Evolutionary conservation across 1,139 yeast species (phyloP), one percentile per base, ranked within the genome.

Genomic region (Yamadazyma diddensiae): DNA sequence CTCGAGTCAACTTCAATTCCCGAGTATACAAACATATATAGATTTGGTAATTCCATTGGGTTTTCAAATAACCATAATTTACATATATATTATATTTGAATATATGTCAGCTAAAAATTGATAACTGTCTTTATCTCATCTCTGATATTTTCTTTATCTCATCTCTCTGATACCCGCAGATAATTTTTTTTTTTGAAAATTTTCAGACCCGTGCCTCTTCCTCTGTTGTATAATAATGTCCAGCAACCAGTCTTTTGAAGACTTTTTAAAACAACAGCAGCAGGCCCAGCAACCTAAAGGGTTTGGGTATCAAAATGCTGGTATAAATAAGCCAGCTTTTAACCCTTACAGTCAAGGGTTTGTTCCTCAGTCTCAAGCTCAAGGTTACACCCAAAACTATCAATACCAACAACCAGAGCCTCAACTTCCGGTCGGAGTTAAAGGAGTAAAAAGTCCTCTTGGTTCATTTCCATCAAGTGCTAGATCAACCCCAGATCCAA

Each of bases 381-480:
- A 29, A 25, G 24, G 28, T 13, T 24, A 37, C 37, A 12, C 22
- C 17, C 36, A 35, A 19, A 16, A 19, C 12, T 10, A 21, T 18
- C n/a, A n/a, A n/a, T 24, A 30, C 21, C 32, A 29, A 24, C 27
- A 22, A 3, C 27, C 11, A 13, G 9, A 26, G 30, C 14, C 19
- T 16, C 41, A 34, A 17, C 15, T 28, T 21, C 24, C 33, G 24
- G 42, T 37, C n/a, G 42, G 41, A 8, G 28, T 35, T 23, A 29
- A 28, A 24, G 32, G 29, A 9, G 26, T 33, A 30, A 38, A 43
- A 18, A 33, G 37, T 19, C 37, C 40, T 6, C 19, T 34, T 15
- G 28, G 25, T 3, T 65, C 73, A 0, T 45, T 52, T n/a, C 62
- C 69, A n/a, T 57, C 62, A 21, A 62, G 70, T 41, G 74, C 74